A percentile compares a stretch with the other conserved stretches of the same genome.
phyloP scores from a whole-genome alignment of 2,329 filamentous ascomycete species.

The Colletotrichum graminicola region DNA sequence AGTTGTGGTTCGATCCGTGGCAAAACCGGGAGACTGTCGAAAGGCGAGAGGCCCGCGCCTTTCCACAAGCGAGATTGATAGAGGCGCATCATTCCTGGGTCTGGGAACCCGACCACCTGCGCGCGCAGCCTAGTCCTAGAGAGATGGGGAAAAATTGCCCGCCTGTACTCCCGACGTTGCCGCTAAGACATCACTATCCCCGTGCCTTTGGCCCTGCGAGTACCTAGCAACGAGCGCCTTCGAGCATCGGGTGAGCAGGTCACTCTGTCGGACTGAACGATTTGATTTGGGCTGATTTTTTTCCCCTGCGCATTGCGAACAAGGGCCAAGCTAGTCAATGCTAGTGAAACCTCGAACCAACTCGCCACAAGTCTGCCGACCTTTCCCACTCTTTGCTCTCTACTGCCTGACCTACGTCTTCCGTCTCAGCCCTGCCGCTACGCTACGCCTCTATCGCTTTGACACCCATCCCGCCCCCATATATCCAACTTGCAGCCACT shows the following conservation, averaged over 20 bases:
- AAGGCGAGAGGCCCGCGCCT: conserved; percentile 41
- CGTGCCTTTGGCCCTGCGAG: conserved; percentile 15
- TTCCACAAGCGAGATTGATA: conserved; percentile 42
- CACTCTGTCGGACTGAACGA: not conserved
- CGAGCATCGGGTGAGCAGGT: not conserved
- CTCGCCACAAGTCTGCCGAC: conserved; percentile 36
- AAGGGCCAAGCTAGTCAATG: conserved; percentile 38
- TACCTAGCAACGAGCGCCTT: conserved; percentile 2
- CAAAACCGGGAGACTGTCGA: conserved; percentile 42
- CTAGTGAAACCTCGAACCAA: conserved; percentile 41
- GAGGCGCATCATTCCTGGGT: conserved; percentile 41
- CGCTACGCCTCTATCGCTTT: conserved; percentile 22
- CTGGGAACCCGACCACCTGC: conserved; percentile 8
- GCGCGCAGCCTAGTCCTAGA: conserved; percentile 1
- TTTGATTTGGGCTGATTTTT: conserved; percentile 12
- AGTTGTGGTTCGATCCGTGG: conserved; percentile 40
- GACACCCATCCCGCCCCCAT: conserved; percentile 27
- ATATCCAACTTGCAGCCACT: conserved; percentile 28
- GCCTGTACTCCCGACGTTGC: conserved; percentile 27
- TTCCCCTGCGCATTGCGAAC: conserved; percentile 26
- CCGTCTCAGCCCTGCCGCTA: conserved; percentile 39
- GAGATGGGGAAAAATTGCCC: conserved; percentile 30
- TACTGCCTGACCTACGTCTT: not conserved
- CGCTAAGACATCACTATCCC: conserved; percentile 34
- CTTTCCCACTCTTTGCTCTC: conserved; percentile 1